These are phyloP conservation scores for Aurantiochytrium sp. DNA, from an alignment of 108 stramenopile species.

Conservation along the genomic window DNA sequence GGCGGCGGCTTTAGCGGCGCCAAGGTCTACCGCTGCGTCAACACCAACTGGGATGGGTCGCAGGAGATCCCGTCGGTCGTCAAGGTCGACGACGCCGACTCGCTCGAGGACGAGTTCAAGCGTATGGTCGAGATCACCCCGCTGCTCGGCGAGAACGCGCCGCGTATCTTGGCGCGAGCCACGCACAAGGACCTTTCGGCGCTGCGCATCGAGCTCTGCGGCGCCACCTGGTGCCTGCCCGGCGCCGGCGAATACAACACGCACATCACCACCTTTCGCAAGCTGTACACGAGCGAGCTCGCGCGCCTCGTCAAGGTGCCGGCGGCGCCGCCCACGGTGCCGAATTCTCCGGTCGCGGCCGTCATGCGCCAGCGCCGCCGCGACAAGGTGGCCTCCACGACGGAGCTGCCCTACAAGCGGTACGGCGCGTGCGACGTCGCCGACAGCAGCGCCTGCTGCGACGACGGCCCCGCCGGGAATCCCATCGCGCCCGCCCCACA, in stretches of 20 bases:
- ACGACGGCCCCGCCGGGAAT: no score
- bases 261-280: neutral
- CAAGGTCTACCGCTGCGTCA: neutral
- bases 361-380: no score
- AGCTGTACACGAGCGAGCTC: neutral
- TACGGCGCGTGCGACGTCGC: no score
- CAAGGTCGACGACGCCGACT: neutral
- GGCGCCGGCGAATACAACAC: neutral
- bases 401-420: no score
- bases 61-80: neutral
- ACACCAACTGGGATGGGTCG: neutral
- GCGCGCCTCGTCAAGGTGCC: neutral
- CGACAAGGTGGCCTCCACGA: no score
- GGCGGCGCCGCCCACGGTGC: no score
- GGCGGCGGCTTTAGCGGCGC: constrained; percentile 8
- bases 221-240: constrained; percentile 18
- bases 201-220: constrained; percentile 4
- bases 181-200: neutral
- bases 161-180: neutral
- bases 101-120: neutral
- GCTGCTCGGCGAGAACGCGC: neutral
- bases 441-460: no score
- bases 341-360: no score
- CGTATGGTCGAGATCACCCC: neutral
- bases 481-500: no score